These are phyloP conservation scores for Hyphodiscus sp. DNA, from an alignment of 2,329 filamentous ascomycete genomes.

Conservation along the genomic window DNA sequence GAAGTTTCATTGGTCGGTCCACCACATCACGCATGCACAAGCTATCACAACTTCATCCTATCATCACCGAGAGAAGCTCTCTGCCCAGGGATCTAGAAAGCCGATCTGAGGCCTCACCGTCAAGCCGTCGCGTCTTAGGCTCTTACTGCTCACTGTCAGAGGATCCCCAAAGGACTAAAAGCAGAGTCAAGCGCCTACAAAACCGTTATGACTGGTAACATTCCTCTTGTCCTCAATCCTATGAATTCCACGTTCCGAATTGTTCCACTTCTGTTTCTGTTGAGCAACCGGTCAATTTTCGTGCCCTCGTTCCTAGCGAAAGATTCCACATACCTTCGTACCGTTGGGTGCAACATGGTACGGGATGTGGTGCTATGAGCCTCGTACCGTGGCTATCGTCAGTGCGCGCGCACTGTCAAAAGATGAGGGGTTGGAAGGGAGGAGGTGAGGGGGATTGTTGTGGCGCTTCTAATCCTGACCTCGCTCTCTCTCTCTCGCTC, in stretches of 20 bases:
- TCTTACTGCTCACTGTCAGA: neutral
- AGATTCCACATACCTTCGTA: neutral
- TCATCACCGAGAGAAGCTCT: conserved; percentile 6
- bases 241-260: neutral
- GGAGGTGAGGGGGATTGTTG: conserved; percentile 1
- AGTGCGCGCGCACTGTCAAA: neutral
- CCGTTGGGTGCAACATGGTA: conserved; percentile 4
- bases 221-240: conserved; percentile 2
- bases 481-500: neutral
- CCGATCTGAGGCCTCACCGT: neutral
- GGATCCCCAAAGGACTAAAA: conserved; percentile 12
- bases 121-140: conserved; percentile 1
- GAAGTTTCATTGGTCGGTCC: neutral
- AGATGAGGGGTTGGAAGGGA: conserved; percentile 22
- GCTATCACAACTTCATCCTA: conserved; percentile 19
- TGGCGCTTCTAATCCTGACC: conserved; percentile 13
- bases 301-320: neutral
- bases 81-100: neutral
- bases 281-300: neutral
- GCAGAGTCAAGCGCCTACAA: conserved; percentile 23
- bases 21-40: conserved; percentile 14
- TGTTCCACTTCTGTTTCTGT: conserved; percentile 5
- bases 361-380: neutral
- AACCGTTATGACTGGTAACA: conserved; percentile 21
- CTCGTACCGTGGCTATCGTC: conserved; percentile 4